Conservation (phyloP, 73 alveolate species). For the Tetrahymena thermophila region DNA sequence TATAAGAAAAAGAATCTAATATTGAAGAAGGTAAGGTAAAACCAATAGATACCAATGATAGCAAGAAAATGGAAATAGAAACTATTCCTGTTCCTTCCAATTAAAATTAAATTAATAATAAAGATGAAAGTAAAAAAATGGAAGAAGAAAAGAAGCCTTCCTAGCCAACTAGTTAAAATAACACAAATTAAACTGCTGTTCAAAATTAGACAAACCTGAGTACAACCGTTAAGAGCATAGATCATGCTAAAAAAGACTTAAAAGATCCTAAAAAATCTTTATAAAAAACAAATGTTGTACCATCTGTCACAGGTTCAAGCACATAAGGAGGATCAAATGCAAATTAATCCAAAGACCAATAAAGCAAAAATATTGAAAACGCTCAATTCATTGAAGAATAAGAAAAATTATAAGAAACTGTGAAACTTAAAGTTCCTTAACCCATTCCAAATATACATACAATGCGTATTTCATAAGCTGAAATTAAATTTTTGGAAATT, state of each 20-base stretch:
- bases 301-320: neutral
- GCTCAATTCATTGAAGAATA: neutral
- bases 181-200: neutral
- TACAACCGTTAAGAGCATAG: neutral
- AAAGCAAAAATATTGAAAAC: neutral
- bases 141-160: neutral
- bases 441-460: neutral
- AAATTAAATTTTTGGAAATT: neutral
- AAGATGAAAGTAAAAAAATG: neutral
- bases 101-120: neutral
- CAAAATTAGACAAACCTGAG: neutral
- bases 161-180: neutral
- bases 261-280: neutral
- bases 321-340: neutral
- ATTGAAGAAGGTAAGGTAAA: neutral
- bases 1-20: neutral
- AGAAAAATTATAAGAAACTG: neutral
- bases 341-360: neutral
- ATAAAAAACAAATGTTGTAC: neutral
- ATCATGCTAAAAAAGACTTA: neutral
- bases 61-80: neutral
- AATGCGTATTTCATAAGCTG: neutral
- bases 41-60: neutral
- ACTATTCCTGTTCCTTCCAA: neutral
- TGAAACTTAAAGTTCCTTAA: neutral